Evolutionary conservation across 1,139 yeast genomes (phyloP).

Genomic region (Pneumocystis carinii): DNA sequence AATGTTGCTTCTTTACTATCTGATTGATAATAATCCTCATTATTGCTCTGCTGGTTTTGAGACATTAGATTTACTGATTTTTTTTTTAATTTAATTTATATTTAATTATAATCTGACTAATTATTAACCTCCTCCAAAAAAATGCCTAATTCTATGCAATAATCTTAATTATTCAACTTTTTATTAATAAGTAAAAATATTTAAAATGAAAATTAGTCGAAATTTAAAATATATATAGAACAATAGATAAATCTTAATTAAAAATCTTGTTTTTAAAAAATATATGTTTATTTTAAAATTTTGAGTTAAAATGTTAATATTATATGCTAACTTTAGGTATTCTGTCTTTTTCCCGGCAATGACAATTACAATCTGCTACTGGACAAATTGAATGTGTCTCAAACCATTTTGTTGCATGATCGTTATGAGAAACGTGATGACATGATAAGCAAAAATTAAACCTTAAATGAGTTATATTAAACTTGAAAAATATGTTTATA

Average conservation of each 20-base stretch:
- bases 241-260: too few species aligned
- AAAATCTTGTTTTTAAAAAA: too few species aligned
- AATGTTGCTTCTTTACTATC: neutral
- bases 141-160: too few species aligned
- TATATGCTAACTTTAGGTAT: neutral
- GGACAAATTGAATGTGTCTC: conserved; percentile 77
- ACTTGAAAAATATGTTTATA: conserved; percentile 24
- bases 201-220: too few species aligned
- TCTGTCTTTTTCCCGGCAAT: conserved; percentile 37
- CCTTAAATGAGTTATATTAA: conserved; percentile 27
- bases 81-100: neutral
- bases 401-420: conserved; percentile 94
- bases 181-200: too few species aligned
- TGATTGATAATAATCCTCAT: neutral
- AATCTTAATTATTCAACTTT: too few species aligned
- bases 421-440: conserved; percentile 87
- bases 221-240: too few species aligned
- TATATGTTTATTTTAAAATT: too few species aligned
- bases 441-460: conserved; percentile 83
- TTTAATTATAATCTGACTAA: neutral
- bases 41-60: neutral
- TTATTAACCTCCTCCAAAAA: neutral
- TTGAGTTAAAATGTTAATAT: neutral
- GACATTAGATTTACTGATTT: neutral
- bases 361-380: conserved; percentile 80